Evolutionary conservation across 495 filamentous ascomycete species (phyloP).

Genomic region (Chaetomium tenue): DNA sequence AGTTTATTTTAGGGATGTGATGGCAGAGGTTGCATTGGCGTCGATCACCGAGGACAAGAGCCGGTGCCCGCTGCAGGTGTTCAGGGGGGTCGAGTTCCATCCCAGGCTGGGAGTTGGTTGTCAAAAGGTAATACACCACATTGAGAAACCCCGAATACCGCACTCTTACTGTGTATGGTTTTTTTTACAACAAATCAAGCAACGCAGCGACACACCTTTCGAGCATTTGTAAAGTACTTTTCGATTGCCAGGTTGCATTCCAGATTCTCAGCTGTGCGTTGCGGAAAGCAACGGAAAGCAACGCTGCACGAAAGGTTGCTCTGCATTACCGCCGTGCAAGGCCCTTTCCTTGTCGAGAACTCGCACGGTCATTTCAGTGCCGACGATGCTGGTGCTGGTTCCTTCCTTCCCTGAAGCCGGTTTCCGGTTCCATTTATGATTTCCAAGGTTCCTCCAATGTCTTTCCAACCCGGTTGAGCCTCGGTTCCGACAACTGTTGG

Average conservation of each 20-base stretch:
- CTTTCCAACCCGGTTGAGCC: conserved; percentile 22
- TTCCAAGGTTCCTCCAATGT: conserved; percentile 4
- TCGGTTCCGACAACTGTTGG: conserved; percentile 15
- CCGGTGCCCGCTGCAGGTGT: background rate
- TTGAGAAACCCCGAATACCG: no score
- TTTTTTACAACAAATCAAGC: background rate
- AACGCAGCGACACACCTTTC: background rate
- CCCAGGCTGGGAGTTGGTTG: no score
- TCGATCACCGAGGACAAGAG: background rate
- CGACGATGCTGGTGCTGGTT: background rate
- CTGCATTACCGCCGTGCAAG: background rate
- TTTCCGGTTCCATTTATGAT: no score
- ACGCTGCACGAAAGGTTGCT: conserved; percentile 13
- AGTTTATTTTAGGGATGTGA: conserved; percentile 3
- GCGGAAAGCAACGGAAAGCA: conserved; percentile 15
- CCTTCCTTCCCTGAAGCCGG: background rate
- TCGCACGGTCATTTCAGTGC: conserved; percentile 11
- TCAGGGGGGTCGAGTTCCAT: no score
- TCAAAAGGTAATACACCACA: no score
- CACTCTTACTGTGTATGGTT: no score
- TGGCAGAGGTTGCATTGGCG: conserved; percentile 1
- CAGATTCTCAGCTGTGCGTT: conserved; percentile 7
- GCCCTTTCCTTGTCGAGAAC: background rate
- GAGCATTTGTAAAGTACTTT: background rate
- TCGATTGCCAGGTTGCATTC: conserved; percentile 9